phyloP scores from a whole-genome alignment of 768 basidiomycete genomes.

The Leccinum variicolor region DNA sequence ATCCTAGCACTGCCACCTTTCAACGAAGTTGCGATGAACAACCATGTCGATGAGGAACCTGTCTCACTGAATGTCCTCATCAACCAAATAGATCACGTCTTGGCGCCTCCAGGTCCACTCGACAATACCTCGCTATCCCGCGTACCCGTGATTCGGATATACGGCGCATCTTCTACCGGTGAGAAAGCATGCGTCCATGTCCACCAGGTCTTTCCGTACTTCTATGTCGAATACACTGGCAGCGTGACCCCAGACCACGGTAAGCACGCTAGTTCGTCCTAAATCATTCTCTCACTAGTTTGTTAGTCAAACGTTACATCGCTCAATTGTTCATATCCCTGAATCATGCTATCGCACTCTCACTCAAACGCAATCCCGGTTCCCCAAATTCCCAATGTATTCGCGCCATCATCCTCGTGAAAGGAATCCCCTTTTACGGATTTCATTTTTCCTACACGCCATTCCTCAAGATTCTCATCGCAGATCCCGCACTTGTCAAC shows the following conservation, averaged over 20 bases:
- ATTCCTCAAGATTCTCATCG: slow-evolving; percentile 82
- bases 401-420: slow-evolving; percentile 79
- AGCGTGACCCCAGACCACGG: slow-evolving; percentile 62
- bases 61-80: slow-evolving; percentile 41
- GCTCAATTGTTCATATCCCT: slow-evolving; percentile 67
- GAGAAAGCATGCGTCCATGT: slow-evolving; percentile 83
- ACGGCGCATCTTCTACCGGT: slow-evolving; percentile 75
- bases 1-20: not conserved
- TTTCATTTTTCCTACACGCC: slow-evolving; percentile 82
- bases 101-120: slow-evolving; percentile 55
- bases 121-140: slow-evolving; percentile 60
- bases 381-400: slow-evolving; percentile 58
- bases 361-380: slow-evolving; percentile 68
- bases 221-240: slow-evolving; percentile 80
- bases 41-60: slow-evolving; percentile 7
- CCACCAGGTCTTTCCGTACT: slow-evolving; percentile 93
- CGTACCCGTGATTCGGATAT: slow-evolving; percentile 84
- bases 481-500: slow-evolving; percentile 65
- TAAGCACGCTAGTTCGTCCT: slow-evolving; percentile 29
- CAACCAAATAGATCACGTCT: slow-evolving; percentile 61
- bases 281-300: not conserved
- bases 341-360: slow-evolving; percentile 82
- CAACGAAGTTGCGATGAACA: slow-evolving; percentile 4
- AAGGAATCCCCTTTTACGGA: slow-evolving; percentile 96
- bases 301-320: slow-evolving; percentile 72